Evolutionary conservation across 2,329 filamentous ascomycete species (phyloP), one percentile per base, ranked within the genome.

Genomic region (Aspergillus sp.): DNA sequence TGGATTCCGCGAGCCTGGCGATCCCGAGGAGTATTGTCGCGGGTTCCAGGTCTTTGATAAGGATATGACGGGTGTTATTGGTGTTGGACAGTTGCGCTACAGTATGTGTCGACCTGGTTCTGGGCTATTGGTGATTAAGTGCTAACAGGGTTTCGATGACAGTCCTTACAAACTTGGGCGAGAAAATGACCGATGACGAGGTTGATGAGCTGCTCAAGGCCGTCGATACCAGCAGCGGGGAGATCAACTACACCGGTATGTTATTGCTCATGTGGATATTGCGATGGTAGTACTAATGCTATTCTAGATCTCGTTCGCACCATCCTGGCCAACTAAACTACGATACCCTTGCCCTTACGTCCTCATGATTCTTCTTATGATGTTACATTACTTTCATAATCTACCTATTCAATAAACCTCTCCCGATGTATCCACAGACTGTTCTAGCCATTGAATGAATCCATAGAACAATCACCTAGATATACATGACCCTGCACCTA

Each of bases 1-100:
- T 74, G 95, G 95, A 70, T 99, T 99, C 89, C 92, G 95, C 75
- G 95, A 98, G 71, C 93, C 95, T 2, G 95, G 95, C 74, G 93
- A 97, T 80, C 93, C 95, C 41, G 93, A 98, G 73, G 93, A 98
- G 77, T 99, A 99, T 81, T 96, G 93, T 79, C 90, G 93, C 62
- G 95, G 95, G 56, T 99, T 99, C 83, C 95, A 99, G 78, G 95
- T 99, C 54, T 99, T 99, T 70, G 95, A 99, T 80, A 99, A 99
- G 81, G 95, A 99, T 76, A 90, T 96, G 87, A 96, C 92, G 60
- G 95, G 95, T 52, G 97, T 93, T 78, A 98, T 99, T 74, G 95
- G 93, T 56, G 93, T 98, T 64, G 95, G 95, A 58, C 95, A 99
- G 81, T 85, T 99, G 77, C 90, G 96, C 79, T 99, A 99, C 81